Conservation (phyloP, 176 grass and related monocot genomes). For the Eragrostis curvula region DNA sequence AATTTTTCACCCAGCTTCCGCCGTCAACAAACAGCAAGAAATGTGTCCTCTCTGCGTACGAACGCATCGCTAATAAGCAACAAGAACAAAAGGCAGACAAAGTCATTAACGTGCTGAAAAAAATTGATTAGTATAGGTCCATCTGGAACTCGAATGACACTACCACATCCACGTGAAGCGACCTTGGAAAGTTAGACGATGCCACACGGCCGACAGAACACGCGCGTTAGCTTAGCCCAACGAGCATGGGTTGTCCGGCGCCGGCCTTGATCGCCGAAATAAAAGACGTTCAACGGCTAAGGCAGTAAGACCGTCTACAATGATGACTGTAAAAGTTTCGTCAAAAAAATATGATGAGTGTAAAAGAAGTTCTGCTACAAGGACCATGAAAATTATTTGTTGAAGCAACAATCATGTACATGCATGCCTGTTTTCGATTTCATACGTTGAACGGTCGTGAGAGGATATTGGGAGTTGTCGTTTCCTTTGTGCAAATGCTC, state of each 20-base stretch:
- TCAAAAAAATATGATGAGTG: too few species aligned
- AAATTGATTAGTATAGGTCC: not conserved
- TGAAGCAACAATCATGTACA: not conserved
- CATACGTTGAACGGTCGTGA: not conserved
- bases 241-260: constrained; percentile 23
- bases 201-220: constrained; percentile 18
- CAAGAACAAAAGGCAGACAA: not conserved
- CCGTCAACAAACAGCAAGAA: constrained; percentile 1
- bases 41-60: not conserved
- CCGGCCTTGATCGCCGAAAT: constrained; percentile 23
- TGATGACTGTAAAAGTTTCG: too few species aligned
- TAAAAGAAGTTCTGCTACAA: not conserved
- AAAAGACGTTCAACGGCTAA: not conserved
- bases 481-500: not conserved
- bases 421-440: not conserved
- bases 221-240: constrained; percentile 19
- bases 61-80: not conserved
- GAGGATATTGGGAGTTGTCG: not conserved
- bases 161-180: constrained; percentile 14
- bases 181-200: not conserved
- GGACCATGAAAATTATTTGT: not conserved
- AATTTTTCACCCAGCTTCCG: not conserved
- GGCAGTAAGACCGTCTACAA: not conserved
- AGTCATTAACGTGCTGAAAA: not conserved
- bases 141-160: not conserved